These are phyloP conservation scores for Raddia distichophylla DNA, from an alignment of 176 grass and related monocot species.

Conservation along the genomic window DNA sequence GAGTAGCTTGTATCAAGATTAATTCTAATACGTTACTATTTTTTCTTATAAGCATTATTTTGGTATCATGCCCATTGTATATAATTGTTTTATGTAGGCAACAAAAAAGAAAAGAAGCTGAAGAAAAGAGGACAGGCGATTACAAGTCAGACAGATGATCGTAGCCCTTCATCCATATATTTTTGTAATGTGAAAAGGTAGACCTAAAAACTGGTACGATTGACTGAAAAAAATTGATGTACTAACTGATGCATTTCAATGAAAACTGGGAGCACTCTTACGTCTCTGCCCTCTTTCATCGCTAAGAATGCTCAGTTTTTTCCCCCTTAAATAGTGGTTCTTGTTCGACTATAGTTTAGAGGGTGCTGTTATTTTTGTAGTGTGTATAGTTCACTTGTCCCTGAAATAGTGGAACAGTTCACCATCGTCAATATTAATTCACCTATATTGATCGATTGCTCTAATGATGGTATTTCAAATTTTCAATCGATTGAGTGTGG, in stretches of 20 bases:
- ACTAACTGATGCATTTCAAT: background rate
- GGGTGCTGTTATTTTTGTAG: background rate
- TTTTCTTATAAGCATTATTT: background rate
- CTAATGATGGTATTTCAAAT: background rate
- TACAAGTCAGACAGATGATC: slow-evolving; percentile 77
- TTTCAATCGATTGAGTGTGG: background rate
- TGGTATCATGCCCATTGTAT: background rate
- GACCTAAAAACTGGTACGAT: background rate
- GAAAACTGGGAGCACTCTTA: background rate
- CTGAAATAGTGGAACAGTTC: background rate
- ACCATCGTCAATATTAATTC: background rate
- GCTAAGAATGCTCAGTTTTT: background rate
- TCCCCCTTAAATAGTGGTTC: background rate
- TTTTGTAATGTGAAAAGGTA: slow-evolving; percentile 34
- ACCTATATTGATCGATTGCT: background rate
- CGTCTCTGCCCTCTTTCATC: background rate
- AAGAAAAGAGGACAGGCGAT: slow-evolving; percentile 69
- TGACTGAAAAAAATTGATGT: background rate
- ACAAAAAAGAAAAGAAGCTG: slow-evolving; percentile 85
- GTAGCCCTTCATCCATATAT: slow-evolving; percentile 12
- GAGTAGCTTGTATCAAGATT: background rate
- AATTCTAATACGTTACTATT: background rate
- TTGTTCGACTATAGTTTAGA: background rate
- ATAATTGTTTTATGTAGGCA: slow-evolving; percentile 34
- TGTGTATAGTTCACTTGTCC: background rate